A percentile compares a stretch with the other conserved stretches of the same genome.
Evolutionary conservation across 345 rosid species (phyloP).

Genomic region (Hypericum perforatum): DNA sequence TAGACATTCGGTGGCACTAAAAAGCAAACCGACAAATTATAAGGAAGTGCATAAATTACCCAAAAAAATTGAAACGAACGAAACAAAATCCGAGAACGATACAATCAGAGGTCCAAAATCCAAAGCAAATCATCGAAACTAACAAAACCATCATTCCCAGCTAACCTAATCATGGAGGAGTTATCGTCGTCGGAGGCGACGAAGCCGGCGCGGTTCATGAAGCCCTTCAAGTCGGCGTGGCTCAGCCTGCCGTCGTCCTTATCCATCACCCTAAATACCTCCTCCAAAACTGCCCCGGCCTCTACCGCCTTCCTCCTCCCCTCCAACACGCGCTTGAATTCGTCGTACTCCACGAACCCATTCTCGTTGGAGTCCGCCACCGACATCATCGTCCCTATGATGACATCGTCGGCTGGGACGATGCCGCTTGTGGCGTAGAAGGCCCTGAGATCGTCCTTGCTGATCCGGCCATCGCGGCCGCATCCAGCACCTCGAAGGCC

Average conservation of each 20-base stretch:
- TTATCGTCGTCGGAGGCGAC: conserved; percentile 50
- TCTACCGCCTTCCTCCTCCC: conserved; percentile 1
- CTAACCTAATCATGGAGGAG: conserved; percentile 52
- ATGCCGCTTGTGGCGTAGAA: conserved; percentile 38
- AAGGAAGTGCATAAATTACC: neutral
- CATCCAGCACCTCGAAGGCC: too few relatives aligned
- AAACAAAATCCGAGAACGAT: conserved; percentile 22
- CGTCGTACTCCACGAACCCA: conserved; percentile 78
- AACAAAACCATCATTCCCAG: conserved; percentile 48
- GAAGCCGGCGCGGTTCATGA: conserved; percentile 59
- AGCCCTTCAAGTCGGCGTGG: too few relatives aligned
- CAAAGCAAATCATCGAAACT: conserved; percentile 48
- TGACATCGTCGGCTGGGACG: conserved; percentile 21
- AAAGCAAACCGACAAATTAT: neutral
- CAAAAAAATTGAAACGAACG: neutral
- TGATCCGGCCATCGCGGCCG: conserved; percentile 81
- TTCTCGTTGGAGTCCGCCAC: too few relatives aligned
- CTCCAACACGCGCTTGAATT: conserved; percentile 58
- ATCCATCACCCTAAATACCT: conserved; percentile 72
- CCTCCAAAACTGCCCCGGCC: conserved; percentile 23
- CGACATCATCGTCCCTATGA: conserved; percentile 54
- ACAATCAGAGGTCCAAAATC: too few relatives aligned
- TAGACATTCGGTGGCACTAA: too few relatives aligned
- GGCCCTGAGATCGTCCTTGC: conserved; percentile 52
- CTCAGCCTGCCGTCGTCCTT: too few relatives aligned